Conservation (phyloP, 352 stramenopile genomes). For the Globisporangium cylindrosporum region DNA sequence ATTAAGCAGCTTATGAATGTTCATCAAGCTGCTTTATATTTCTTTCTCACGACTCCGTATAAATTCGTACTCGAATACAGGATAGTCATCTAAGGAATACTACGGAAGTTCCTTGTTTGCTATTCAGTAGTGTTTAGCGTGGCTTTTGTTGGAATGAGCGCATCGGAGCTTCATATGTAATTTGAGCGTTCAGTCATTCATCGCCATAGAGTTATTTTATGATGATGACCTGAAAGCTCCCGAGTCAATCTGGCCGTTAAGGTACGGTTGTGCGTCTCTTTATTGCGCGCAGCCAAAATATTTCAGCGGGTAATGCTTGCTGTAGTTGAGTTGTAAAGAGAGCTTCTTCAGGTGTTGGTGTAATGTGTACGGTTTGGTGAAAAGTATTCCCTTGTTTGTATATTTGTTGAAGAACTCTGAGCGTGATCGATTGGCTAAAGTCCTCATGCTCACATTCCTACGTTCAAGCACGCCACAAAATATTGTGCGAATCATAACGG, state of each 20-base stretch:
- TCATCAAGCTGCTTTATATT: too few species aligned
- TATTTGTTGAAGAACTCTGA: neutral
- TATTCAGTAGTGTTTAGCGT: too few species aligned
- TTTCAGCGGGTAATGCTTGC: neutral
- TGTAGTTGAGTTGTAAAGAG: neutral
- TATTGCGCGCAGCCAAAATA: neutral
- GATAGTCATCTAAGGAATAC: too few species aligned
- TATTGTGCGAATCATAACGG: neutral
- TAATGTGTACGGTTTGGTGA: neutral
- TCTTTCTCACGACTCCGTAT: too few species aligned
- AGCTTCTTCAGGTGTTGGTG: neutral
- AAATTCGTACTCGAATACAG: too few species aligned
- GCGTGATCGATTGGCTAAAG: neutral
- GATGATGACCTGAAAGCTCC: neutral
- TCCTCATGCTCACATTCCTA: neutral
- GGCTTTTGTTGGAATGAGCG: too few species aligned
- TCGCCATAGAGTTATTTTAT: neutral
- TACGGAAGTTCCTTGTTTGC: too few species aligned
- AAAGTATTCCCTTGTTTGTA: neutral
- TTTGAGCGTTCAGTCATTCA: neutral
- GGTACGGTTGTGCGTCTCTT: neutral
- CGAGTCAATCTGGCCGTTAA: neutral
- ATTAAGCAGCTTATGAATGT: too few species aligned
- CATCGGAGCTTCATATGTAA: neutral
- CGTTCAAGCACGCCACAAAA: neutral